Conservation (phyloP, 495 filamentous ascomycete species). For the Entonaema liquescens region DNA sequence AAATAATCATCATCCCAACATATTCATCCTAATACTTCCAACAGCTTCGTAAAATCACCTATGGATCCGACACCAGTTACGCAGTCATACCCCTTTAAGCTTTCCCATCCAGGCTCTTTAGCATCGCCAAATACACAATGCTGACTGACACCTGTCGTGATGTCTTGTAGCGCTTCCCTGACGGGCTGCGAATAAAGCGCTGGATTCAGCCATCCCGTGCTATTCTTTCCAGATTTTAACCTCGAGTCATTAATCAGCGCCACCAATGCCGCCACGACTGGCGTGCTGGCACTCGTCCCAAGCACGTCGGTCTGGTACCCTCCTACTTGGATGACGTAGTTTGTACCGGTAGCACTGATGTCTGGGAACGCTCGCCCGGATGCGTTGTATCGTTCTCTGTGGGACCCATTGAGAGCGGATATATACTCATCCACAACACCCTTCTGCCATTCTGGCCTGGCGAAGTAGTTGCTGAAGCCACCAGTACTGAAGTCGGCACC, state of each 20-base stretch:
- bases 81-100: constrained; percentile 48
- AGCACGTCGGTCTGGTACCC: constrained; percentile 47
- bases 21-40: constrained; percentile 38
- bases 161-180: constrained; percentile 44
- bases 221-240: constrained; percentile 50
- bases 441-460: constrained; percentile 71
- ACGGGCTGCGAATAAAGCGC: constrained; percentile 46
- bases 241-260: constrained; percentile 53
- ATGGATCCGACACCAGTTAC: constrained; percentile 53
- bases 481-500: constrained; percentile 69
- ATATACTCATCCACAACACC: constrained; percentile 65
- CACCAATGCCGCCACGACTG: constrained; percentile 53
- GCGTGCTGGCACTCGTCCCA: constrained; percentile 54
- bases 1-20: background rate
- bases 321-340: constrained; percentile 49
- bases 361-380: constrained; percentile 78
- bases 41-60: constrained; percentile 47
- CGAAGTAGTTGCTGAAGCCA: constrained; percentile 77
- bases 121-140: constrained; percentile 47
- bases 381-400: constrained; percentile 61
- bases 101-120: constrained; percentile 46
- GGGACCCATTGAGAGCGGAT: constrained; percentile 52
- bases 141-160: constrained; percentile 45
- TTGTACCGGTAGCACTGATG: constrained; percentile 58
- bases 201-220: constrained; percentile 53